Evolutionary conservation across 1,284 basidiomycete genomes (phyloP), one percentile per base, ranked within the genome.

Genomic region (Pterula multifida): DNA sequence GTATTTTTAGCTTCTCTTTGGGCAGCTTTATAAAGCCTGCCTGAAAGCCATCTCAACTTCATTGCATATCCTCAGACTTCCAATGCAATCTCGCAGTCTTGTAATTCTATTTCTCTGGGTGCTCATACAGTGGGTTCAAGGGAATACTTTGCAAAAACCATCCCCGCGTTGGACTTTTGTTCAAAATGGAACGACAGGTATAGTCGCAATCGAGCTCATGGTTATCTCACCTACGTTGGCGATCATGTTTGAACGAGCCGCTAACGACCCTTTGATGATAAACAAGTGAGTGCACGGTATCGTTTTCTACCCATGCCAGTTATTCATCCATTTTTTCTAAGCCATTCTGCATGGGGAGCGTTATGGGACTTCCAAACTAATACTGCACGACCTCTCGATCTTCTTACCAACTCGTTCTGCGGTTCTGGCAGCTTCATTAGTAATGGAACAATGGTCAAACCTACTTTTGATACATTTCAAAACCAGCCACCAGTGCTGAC

Each of bases 341-440:
- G 45, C 26, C 45, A 47, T 23, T 47, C 39, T 4, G 39, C 39
- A 17, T 42, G 39, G 39, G 39, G 39, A 19, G 39, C 39, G 19
- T 22, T 42, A 17, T 42, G 39, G 39, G 17, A 47, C 26, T 28
- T 47, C 13, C 9, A n/a, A 23, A 47, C 45, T 12, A 47, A 28
- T 23, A 47, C 39, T 42, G 39, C 39, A 4, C 23, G 12, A 11
- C 45, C 45, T 13, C 12, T 47, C 6, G 45, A 47, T 25, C 22
- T 47, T 25, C 9, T 26, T 23, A 47, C 45, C 45, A 47, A 47
- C 22, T 4, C 45, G 13, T 47, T 47, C 45, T 47, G 45, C 22
- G 45, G 23, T 47, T 13, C 39, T 19, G 39, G 39, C 4, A 17
- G 39, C 9, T 42, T 42, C 39, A 4, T 42, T n/a, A 42, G 39